phyloP scores from a whole-genome alignment of 2,329 filamentous ascomycete species.

The Colletotrichum noveboracense region DNA sequence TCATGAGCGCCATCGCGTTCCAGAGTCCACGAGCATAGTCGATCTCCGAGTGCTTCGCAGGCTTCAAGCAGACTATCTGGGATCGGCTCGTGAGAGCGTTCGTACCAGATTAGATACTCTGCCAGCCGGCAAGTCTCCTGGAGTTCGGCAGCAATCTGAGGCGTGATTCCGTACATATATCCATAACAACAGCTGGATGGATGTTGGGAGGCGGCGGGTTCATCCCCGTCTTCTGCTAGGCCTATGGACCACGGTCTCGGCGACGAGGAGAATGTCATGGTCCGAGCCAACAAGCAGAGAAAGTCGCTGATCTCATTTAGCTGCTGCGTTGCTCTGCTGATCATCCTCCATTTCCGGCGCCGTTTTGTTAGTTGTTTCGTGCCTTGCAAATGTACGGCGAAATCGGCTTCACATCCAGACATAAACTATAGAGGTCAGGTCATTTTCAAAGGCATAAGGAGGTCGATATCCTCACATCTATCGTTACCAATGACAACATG shows the following conservation, averaged over 20 bases:
- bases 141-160: neutral
- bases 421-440: neutral
- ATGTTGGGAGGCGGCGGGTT: neutral
- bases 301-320: constrained; percentile 6
- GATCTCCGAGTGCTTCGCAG: neutral
- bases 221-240: neutral
- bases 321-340: neutral
- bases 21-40: neutral
- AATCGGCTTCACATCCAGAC: neutral
- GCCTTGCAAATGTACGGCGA: neutral
- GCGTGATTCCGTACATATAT: neutral
- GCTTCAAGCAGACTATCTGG: neutral
- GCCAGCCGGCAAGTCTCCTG: neutral
- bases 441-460: neutral
- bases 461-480: neutral
- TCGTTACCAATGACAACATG: neutral
- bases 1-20: neutral
- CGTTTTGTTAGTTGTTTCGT: neutral
- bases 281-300: neutral
- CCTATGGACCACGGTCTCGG: neutral
- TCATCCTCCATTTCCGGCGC: neutral
- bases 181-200: neutral
- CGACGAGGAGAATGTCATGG: neutral
- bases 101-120: neutral
- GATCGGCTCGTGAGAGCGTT: neutral